phyloP scores from a whole-genome alignment of 2,329 filamentous ascomycete species.

The Aspergillus hortae region DNA sequence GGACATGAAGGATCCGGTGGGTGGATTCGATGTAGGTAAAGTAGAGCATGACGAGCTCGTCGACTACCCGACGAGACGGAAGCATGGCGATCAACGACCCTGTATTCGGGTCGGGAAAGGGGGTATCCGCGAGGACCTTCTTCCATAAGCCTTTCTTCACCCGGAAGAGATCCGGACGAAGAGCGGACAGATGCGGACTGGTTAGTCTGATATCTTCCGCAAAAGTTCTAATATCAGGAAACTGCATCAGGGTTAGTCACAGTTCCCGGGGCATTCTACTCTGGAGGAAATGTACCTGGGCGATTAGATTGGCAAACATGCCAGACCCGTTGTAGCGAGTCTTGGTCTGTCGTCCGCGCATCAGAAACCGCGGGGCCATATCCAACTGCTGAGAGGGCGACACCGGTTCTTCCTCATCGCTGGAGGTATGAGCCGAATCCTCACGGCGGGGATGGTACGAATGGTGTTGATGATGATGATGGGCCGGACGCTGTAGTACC shows the following conservation, averaged over 20 bases:
- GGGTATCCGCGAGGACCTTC: slow-evolving; percentile 24
- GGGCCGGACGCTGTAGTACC: slow-evolving; percentile 26
- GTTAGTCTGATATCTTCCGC: slow-evolving; percentile 36
- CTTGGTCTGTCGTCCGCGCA: slow-evolving; percentile 36
- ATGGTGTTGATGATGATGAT: slow-evolving; percentile 9
- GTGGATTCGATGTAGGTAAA: slow-evolving; percentile 39
- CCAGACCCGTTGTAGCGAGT: slow-evolving; percentile 41
- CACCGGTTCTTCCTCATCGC: slow-evolving; percentile 19
- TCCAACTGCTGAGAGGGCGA: slow-evolving; percentile 32
- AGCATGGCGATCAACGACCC: slow-evolving; percentile 30
- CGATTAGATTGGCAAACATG: slow-evolving; percentile 37
- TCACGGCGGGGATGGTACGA: slow-evolving; percentile 9
- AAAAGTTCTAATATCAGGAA: slow-evolving; percentile 35
- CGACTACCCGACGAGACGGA: slow-evolving; percentile 32
- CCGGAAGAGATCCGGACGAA: slow-evolving; percentile 32
- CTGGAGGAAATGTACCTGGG: slow-evolving; percentile 29
- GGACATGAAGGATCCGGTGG: slow-evolving; percentile 39
- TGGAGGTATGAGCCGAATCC: slow-evolving; percentile 8
- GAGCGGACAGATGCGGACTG: slow-evolving; percentile 31
- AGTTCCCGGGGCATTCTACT: neutral
- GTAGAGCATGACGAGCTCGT: slow-evolving; percentile 37
- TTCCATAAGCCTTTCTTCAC: slow-evolving; percentile 32
- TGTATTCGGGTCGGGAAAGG: slow-evolving; percentile 28
- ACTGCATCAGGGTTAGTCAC: slow-evolving; percentile 25
- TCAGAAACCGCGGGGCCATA: slow-evolving; percentile 32